Evolutionary conservation across 2,329 filamentous ascomycete species (phyloP).

Genomic region (Trichoderma breve): DNA sequence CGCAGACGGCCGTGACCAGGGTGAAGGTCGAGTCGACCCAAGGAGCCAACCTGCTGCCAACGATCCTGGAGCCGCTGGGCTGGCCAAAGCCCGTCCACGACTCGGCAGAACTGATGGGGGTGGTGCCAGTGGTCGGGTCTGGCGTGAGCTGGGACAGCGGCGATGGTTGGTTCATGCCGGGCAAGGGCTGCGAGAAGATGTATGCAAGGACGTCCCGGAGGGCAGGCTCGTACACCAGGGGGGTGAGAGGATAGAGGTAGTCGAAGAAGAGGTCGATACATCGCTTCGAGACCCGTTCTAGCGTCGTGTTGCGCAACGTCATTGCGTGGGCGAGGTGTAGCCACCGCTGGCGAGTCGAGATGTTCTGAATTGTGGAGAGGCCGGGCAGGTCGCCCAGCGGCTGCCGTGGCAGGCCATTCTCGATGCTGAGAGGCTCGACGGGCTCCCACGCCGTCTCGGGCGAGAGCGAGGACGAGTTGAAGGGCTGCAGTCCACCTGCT

Average conservation of each 20-base stretch:
- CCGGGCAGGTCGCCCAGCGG: conserved; percentile 9
- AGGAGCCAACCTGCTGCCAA: conserved; percentile 25
- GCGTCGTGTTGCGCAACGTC: conserved; percentile 26
- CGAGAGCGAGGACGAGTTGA: conserved; percentile 14
- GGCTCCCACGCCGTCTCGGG: conserved; percentile 19
- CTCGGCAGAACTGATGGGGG: conserved; percentile 13
- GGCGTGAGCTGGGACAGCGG: conserved; percentile 17
- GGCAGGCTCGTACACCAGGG: conserved; percentile 42
- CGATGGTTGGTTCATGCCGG: conserved; percentile 20
- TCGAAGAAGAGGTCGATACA: conserved; percentile 44
- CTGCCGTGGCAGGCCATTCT: conserved; percentile 16
- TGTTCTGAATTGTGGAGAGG: conserved; percentile 13
- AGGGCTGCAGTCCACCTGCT: conserved; percentile 16
- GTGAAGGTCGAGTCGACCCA: conserved; percentile 42
- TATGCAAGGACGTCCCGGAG: conserved; percentile 37
- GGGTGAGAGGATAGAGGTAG: conserved; percentile 43
- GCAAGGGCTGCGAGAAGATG: conserved; percentile 28
- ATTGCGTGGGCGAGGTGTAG: conserved; percentile 28
- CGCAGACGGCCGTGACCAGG: conserved; percentile 44
- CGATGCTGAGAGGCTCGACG: conserved; percentile 14
- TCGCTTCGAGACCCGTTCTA: conserved; percentile 30
- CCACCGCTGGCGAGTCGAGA: conserved; percentile 33
- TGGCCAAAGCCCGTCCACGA: conserved; percentile 17
- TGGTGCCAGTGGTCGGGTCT: conserved; percentile 19
- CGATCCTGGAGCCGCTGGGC: conserved; percentile 1